A percentile compares a stretch with the other conserved stretches of the same genome.
Evolutionary conservation across 257 asterid genomes (phyloP).

Genomic region (Forsythia suspensa): DNA sequence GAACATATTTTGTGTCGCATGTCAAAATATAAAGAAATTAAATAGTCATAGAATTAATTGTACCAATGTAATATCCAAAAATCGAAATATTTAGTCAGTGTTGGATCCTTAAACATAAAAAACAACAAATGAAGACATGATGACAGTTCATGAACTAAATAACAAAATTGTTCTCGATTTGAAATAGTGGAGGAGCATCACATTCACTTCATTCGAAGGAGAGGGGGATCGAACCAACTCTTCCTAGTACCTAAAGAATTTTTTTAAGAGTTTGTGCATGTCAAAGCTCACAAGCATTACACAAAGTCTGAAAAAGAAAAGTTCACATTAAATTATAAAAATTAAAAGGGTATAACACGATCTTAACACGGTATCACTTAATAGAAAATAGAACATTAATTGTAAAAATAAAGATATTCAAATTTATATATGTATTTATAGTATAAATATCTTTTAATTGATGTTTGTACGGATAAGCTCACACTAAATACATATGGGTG

Average conservation of each 20-base stretch:
- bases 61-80: background rate
- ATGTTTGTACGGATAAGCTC: no score
- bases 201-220: background rate
- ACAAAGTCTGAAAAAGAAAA: conserved; percentile 3
- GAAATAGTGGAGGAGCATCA: background rate
- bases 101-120: background rate
- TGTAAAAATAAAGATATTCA: background rate
- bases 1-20: background rate
- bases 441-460: no score
- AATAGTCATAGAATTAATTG: background rate
- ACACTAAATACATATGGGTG: no score
- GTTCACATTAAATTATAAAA: background rate
- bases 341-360: background rate
- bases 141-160: background rate
- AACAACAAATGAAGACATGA: background rate
- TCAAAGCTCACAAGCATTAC: conserved; percentile 22
- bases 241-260: no score
- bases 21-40: background rate
- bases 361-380: no score
- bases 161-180: background rate
- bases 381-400: background rate
- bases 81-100: no score
- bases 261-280: background rate
- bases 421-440: background rate
- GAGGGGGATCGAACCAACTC: background rate